Percentiles rank a stretch among this genome's conserved stretches.
Evolutionary conservation across 176 grass and related monocot genomes (phyloP).

Genomic region (Zoysia japonica): DNA sequence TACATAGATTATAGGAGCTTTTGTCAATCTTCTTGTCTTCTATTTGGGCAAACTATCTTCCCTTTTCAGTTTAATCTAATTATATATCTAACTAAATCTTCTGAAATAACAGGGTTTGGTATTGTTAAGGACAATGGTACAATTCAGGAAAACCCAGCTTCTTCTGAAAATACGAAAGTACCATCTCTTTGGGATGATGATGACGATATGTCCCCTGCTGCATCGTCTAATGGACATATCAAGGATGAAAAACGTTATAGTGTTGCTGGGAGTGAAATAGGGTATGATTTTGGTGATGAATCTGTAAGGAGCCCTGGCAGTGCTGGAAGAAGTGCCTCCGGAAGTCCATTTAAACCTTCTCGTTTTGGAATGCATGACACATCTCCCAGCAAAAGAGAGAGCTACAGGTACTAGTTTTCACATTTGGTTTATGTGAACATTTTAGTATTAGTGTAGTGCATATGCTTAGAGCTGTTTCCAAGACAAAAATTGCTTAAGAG

Average conservation of each 20-base stretch:
- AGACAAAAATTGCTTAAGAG: background rate
- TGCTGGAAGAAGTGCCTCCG: constrained; percentile 78
- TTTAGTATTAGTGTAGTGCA: background rate
- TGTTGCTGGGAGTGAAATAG: constrained; percentile 59
- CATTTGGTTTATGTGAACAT: constrained; percentile 10
- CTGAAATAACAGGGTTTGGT: constrained; percentile 67
- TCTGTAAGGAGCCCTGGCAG: constrained; percentile 63
- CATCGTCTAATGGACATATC: constrained; percentile 72
- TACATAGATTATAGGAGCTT: constrained; percentile 4
- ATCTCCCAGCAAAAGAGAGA: constrained; percentile 76
- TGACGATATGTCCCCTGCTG: constrained; percentile 63
- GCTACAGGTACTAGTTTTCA: constrained; percentile 58
- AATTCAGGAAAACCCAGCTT: constrained; percentile 63
- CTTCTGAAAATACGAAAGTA: constrained; percentile 51
- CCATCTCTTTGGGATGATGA: constrained; percentile 81
- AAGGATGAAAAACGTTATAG: constrained; percentile 62
- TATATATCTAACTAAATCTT: background rate
- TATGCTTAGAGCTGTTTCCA: no score
- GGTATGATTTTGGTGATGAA: constrained; percentile 87
- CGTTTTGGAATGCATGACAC: constrained; percentile 59
- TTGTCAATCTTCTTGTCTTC: constrained; percentile 23
- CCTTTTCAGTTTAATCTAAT: constrained; percentile 11
- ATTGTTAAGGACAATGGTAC: constrained; percentile 70
- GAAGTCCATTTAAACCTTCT: constrained; percentile 81
- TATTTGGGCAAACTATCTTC: background rate